Conservation (phyloP, 1,284 basidiomycete species). For the Leucoagaricus sp. region DNA sequence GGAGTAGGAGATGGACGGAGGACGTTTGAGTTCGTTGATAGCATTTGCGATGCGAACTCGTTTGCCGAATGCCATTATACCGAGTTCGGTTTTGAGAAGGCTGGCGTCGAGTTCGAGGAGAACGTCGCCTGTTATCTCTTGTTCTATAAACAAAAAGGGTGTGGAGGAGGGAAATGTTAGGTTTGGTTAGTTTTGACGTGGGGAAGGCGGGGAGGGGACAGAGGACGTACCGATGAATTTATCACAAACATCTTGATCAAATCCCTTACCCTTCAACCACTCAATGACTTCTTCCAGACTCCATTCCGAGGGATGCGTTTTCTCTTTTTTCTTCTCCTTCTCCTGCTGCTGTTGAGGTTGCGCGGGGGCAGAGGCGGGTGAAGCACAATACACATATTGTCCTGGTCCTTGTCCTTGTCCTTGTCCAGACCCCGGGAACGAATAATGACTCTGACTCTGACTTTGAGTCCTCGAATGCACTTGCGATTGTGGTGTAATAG, state of each 20-base stretch:
- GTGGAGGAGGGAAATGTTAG: not conserved
- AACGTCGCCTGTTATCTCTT: conserved; percentile 98
- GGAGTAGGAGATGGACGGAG: conserved; percentile 54
- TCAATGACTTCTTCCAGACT: conserved; percentile 86
- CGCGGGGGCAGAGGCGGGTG: conserved; percentile 13
- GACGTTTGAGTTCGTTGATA: conserved; percentile 86
- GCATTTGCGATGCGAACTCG: conserved; percentile 92
- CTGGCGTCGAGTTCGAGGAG: conserved; percentile 92
- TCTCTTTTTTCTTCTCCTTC: conserved; percentile 26
- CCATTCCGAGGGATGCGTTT: conserved; percentile 74
- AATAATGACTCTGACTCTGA: conserved; percentile 33
- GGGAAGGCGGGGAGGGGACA: not conserved
- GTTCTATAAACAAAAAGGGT: conserved; percentile 58
- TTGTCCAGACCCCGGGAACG: conserved; percentile 31
- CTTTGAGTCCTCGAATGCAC: conserved; percentile 37
- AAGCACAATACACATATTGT: conserved; percentile 33
- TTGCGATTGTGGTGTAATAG: conserved; percentile 23
- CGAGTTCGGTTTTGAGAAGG: conserved; percentile 93
- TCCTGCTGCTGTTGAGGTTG: not conserved
- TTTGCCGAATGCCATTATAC: conserved; percentile 93
- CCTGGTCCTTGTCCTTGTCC: conserved; percentile 14
- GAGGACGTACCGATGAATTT: conserved; percentile 78
- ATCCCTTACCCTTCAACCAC: conserved; percentile 86
- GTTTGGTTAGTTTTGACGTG: not conserved
- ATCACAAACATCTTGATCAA: conserved; percentile 79